phyloP scores from a whole-genome alignment of 768 basidiomycete genomes.

The Glaciozyma martinii region DNA sequence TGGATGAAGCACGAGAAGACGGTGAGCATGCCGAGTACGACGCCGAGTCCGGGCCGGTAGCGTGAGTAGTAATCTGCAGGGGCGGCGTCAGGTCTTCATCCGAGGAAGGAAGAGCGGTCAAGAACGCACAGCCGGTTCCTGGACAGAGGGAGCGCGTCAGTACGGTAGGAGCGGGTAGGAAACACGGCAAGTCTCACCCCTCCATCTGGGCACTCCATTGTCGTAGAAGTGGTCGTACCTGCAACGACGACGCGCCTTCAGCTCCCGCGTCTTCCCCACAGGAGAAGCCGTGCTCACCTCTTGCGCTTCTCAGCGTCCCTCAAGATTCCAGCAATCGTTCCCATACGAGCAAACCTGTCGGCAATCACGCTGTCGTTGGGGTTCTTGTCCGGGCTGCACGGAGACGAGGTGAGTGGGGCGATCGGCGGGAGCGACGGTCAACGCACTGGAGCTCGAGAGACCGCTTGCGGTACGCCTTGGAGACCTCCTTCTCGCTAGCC shows the following conservation, averaged over 20 bases:
- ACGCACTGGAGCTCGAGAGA: slow-evolving; percentile 82
- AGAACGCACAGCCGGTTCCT: slow-evolving; percentile 34
- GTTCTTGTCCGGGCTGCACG: slow-evolving; percentile 84
- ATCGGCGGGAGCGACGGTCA: neutral
- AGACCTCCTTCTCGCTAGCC: slow-evolving; percentile 66
- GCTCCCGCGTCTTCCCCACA: neutral
- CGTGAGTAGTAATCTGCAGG: slow-evolving; percentile 94
- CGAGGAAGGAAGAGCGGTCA: no score
- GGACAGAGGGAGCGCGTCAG: neutral
- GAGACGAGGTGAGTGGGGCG: neutral
- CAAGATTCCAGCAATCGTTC: slow-evolving; percentile 73
- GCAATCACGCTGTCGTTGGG: slow-evolving; percentile 60
- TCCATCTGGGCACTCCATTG: slow-evolving; percentile 94
- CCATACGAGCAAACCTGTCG: slow-evolving; percentile 84
- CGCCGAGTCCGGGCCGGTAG: slow-evolving; percentile 84
- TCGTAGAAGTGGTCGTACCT: slow-evolving; percentile 86
- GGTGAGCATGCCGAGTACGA: slow-evolving; percentile 66
- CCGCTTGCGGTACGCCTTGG: slow-evolving; percentile 82
- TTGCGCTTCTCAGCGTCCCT: slow-evolving; percentile 51
- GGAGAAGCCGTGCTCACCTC: slow-evolving; percentile 2
- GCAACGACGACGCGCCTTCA: neutral
- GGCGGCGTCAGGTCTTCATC: slow-evolving; percentile 35
- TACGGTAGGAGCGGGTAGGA: neutral
- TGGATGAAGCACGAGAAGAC: slow-evolving; percentile 73
- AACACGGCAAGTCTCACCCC: slow-evolving; percentile 43